Evolutionary conservation across 192 early-diverging fungal genomes (phyloP), one percentile per base, ranked within the genome.

Genomic region (Ramicandelaber brevisporus): DNA sequence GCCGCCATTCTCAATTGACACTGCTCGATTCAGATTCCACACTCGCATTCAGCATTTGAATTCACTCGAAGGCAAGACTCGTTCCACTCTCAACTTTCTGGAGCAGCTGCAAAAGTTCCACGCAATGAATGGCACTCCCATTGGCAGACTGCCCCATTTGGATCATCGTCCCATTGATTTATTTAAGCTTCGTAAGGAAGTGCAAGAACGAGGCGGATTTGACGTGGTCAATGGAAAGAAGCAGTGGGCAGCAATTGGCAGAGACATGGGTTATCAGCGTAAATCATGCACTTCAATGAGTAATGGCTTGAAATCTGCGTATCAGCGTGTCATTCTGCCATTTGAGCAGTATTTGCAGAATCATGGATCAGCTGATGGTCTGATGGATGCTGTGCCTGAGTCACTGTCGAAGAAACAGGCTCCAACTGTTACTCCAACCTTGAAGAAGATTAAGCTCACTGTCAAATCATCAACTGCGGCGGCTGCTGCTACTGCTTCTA

Each of bases 61-160:
- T 49, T 71, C 68, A 14, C 85, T 92, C 57, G 79, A 88, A 36
- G 90, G 84, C 21, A 64, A 67, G 41, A 76, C 83, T 1, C 60
- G 90, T 15, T 55, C 73, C 10, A 79, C 72, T 17, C 53, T 89
- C 29, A 86, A 82, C 46, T 97, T 85, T 36, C 54, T 84, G 17
- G 83, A 92, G 34, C 81, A 87, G 55, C 56, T 97, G 10, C 63
- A 73, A 43, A 71, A 74, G 43, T 97, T 81, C 41, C 87, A 97
- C 45, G 43, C 62, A 6, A 70, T 78, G 35, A 55, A 65, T 29
- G 80, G 83, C 4, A 63, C 65, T 14, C 65, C 68, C 3, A 58
- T 82, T 29, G 50, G 43, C 28, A 67, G 77, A 36, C 64, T 87
- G 12, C 89, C 89, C 3, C 71, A 77, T 32, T 41, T 95, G 9